Conservation (phyloP, 1,139 yeast genomes). For the Debaryomyces sp. region DNA sequence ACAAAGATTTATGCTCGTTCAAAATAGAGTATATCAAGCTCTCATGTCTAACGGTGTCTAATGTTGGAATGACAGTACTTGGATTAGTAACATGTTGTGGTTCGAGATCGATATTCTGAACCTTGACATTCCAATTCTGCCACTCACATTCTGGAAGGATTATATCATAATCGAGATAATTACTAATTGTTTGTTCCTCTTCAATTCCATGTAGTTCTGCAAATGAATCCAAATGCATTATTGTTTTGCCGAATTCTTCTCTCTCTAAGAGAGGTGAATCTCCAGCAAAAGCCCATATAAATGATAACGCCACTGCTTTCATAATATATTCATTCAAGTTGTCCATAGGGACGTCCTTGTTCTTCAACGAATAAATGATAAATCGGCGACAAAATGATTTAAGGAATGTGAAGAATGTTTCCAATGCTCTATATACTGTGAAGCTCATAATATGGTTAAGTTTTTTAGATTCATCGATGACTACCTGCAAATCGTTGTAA, state of each 20-base stretch:
- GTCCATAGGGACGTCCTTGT: slow-evolving; percentile 17
- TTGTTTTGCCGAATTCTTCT: slow-evolving; percentile 34
- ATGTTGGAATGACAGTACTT: slow-evolving; percentile 72
- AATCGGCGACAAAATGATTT: slow-evolving; percentile 26
- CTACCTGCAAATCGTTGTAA: slow-evolving; percentile 8
- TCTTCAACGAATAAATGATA: slow-evolving; percentile 14
- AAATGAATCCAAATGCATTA: slow-evolving; percentile 26
- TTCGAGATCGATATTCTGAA: slow-evolving; percentile 54
- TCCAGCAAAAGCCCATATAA: slow-evolving; percentile 75
- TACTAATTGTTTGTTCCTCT: slow-evolving; percentile 3
- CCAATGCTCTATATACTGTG: slow-evolving; percentile 39
- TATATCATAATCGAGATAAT: slow-evolving; percentile 48
- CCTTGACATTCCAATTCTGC: slow-evolving; percentile 47
- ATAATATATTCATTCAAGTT: slow-evolving; percentile 32
- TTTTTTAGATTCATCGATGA: slow-evolving; percentile 18
- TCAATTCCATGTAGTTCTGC: slow-evolving; percentile 15
- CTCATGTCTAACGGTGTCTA: slow-evolving; percentile 76
- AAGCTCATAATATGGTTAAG: slow-evolving; percentile 59
- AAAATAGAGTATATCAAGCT: slow-evolving; percentile 58
- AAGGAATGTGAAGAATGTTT: slow-evolving; percentile 35
- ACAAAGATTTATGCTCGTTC: slow-evolving; percentile 58
- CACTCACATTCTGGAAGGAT: slow-evolving; percentile 52
- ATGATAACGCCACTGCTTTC: slow-evolving; percentile 45
- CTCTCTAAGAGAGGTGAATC: slow-evolving; percentile 49
- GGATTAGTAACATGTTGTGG: slow-evolving; percentile 66